phyloP scores from a whole-genome alignment of 1,284 basidiomycete genomes.

The Melampsora occidentalis region DNA sequence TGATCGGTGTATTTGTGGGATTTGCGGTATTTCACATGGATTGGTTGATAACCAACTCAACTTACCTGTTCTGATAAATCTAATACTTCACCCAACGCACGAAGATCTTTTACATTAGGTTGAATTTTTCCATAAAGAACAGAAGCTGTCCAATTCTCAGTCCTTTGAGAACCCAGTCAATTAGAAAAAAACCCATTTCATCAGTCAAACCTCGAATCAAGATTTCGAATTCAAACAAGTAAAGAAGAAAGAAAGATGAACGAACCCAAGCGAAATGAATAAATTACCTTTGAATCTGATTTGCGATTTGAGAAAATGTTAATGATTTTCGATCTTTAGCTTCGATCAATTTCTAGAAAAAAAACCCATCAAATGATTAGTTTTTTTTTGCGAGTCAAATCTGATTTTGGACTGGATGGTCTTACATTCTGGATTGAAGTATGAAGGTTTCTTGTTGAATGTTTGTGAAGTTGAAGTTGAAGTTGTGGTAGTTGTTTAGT shows the following conservation, averaged over 20 bases:
- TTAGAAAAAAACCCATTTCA: not conserved
- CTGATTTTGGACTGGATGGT: too few species aligned
- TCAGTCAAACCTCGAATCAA: not conserved
- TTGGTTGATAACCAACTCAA: slow-evolving; percentile 57
- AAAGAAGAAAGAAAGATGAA: not conserved
- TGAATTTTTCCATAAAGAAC: slow-evolving; percentile 20
- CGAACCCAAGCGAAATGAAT: not conserved
- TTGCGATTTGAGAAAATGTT: slow-evolving; percentile 21
- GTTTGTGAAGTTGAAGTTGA: too few species aligned
- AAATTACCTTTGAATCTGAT: slow-evolving; percentile 17
- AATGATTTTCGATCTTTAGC: slow-evolving; percentile 13
- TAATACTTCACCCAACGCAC: slow-evolving; percentile 2
- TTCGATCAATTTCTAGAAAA: not conserved
- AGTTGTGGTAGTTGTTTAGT: too few species aligned
- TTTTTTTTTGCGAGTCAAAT: too few species aligned
- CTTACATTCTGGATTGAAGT: too few species aligned
- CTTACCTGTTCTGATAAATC: slow-evolving; percentile 1
- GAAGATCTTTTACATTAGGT: not conserved
- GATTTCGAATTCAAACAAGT: not conserved
- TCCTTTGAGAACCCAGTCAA: not conserved
- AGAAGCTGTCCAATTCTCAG: slow-evolving; percentile 25
- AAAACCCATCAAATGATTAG: too few species aligned
- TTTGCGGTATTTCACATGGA: too few species aligned
- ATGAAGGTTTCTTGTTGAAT: too few species aligned
- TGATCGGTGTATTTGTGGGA: slow-evolving; percentile 61